Percentiles rank a stretch among this genome's conserved stretches.
phyloP scores from a whole-genome alignment of 2,329 filamentous ascomycete genomes.

The Gnomoniopsis smithogilvyi region DNA sequence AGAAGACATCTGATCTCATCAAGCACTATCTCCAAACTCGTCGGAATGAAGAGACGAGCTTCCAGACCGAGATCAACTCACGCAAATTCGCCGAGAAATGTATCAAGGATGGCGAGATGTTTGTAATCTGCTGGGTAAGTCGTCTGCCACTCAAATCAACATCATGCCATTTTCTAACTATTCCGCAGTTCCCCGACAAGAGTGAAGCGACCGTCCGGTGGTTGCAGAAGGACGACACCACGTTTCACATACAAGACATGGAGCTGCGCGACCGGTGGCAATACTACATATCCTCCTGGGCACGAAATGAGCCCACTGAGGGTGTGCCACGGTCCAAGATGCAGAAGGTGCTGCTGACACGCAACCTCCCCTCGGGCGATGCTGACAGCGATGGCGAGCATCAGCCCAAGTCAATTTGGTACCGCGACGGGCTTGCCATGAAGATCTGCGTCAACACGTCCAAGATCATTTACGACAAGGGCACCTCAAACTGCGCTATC shows the following conservation, averaged over 20 bases:
- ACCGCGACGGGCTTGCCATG: constrained; percentile 65
- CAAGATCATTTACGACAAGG: constrained; percentile 73
- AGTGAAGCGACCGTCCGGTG: constrained; percentile 70
- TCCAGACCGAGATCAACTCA: constrained; percentile 84
- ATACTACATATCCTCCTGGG: constrained; percentile 92
- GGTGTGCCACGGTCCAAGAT: constrained; percentile 65
- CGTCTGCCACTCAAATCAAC: not conserved
- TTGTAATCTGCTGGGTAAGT: constrained; percentile 87
- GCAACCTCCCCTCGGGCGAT: constrained; percentile 64
- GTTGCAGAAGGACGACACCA: constrained; percentile 65
- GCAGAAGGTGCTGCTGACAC: constrained; percentile 66
- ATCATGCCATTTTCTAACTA: constrained; percentile 5
- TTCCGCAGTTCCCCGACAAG: constrained; percentile 60
- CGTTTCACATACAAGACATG: constrained; percentile 87
- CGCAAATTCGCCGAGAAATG: constrained; percentile 90
- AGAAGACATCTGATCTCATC: constrained; percentile 89
- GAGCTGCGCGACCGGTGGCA: constrained; percentile 83
- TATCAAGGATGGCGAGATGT: constrained; percentile 89
- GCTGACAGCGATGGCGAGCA: constrained; percentile 62
- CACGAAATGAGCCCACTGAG: constrained; percentile 84
- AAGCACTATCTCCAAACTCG: constrained; percentile 82
- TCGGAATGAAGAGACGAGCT: constrained; percentile 79
- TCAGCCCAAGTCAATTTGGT: constrained; percentile 58
- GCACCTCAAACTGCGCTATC: constrained; percentile 67
- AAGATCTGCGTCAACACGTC: constrained; percentile 76